A percentile compares a stretch with the other conserved stretches of the same genome.
These are phyloP conservation scores for Sarocladium brachiariae DNA, from an alignment of 2,329 filamentous ascomycete species.

Conservation along the genomic window DNA sequence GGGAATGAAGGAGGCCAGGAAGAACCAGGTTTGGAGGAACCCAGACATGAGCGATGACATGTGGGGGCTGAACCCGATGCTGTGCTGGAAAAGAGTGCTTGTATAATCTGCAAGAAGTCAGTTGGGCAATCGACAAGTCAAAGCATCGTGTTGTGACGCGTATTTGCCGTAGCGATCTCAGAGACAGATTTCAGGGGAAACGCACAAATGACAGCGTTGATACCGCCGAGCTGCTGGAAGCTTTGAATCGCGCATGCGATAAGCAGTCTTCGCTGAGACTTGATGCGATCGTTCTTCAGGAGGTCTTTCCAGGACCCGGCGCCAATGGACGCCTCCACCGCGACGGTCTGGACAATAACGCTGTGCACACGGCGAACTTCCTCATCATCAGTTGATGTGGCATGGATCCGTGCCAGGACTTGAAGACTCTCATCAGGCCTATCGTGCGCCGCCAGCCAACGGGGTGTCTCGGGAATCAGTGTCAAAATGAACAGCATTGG, in stretches of 20 bases:
- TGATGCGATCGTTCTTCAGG: slow-evolving; percentile 25
- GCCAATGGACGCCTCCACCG: slow-evolving; percentile 25
- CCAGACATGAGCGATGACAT: slow-evolving; percentile 46
- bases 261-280: slow-evolving; percentile 23
- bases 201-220: slow-evolving; percentile 40
- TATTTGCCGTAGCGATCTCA: no score
- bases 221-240: slow-evolving; percentile 40
- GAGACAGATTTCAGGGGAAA: background rate
- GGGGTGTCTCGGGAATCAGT: slow-evolving; percentile 25
- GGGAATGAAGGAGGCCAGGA: slow-evolving; percentile 33
- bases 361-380: slow-evolving; percentile 20
- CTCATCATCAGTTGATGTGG: slow-evolving; percentile 14
- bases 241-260: slow-evolving; percentile 21
- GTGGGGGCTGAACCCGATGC: slow-evolving; percentile 32
- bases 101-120: slow-evolving; percentile 30
- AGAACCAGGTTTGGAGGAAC: slow-evolving; percentile 41
- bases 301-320: slow-evolving; percentile 23
- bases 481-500: slow-evolving; percentile 22
- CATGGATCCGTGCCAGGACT: slow-evolving; percentile 12
- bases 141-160: no score
- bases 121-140: no score
- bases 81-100: slow-evolving; percentile 36
- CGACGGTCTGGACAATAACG: slow-evolving; percentile 25
- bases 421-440: slow-evolving; percentile 19
- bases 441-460: slow-evolving; percentile 24